Base-by-base conservation (phyloP, 1,139 yeast species). In the Blastobotrys illinoisensis region DNA sequence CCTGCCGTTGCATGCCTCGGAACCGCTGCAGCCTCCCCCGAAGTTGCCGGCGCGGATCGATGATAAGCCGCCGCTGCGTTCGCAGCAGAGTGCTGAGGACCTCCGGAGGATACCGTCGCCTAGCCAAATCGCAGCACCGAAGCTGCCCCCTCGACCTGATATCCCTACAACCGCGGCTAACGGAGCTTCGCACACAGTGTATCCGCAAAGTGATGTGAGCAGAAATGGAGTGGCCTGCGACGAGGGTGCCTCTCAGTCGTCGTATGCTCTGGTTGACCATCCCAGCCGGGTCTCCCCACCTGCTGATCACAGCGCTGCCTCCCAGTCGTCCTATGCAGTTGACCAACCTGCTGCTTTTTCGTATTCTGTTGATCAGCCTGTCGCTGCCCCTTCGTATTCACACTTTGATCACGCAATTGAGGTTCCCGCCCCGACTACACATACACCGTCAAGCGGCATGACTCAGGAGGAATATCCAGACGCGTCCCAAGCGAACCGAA, bases 401-500 rank as follows among this genome's bases (percentile, higher is more conserved):
- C 23, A 18, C 24, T 16, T 14, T 3, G 49, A 28, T 40, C 23
- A 26, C 13, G 11, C 50, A n/a, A n/a, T n/a, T n/a, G n/a, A n/a
- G n/a, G n/a, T n/a, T n/a, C n/a, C n/a, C n/a, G n/a, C n/a, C n/a
- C n/a, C n/a, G n/a, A n/a, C 45, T 6, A 18, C 26, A 1, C 40
- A 16, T 3, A 11, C 16, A 11, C 43, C 48, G 32, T 9, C 45
- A 18, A 21, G 19, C 11, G 45, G 21, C 20, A 32, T 24, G 40
- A 28, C 46, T 44, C 45, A 44, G 13, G 55, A 48, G 11, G 55
- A 54, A n/a, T 68, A 62, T 46, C 72, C 72, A 1, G 74, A 71
- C 47, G 62, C 70, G 5, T 69, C 73, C 9, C 70, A 67, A 45
- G 67, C 70, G 7, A 71, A 70, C 54, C 60, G 74, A 45, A 57